These are phyloP conservation scores for Aspergillus texensis DNA, from an alignment of 2,329 filamentous ascomycete species.

Conservation along the genomic window DNA sequence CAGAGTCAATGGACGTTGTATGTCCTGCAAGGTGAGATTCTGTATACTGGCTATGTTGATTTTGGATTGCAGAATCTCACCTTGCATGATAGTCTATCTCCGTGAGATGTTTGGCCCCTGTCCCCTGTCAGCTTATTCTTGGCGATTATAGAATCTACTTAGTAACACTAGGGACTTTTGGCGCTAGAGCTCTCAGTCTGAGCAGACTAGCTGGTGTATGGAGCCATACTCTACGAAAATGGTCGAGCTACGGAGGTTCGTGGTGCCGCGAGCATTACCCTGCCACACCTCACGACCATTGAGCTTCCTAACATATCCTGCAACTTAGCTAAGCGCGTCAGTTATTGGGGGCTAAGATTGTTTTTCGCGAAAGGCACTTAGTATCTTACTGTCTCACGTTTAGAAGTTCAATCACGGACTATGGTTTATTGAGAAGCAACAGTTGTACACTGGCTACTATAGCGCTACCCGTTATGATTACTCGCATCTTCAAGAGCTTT, in stretches of 20 bases:
- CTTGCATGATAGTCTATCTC: neutral
- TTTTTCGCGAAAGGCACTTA: neutral
- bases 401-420: neutral
- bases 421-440: neutral
- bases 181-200: neutral
- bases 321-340: neutral
- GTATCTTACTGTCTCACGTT: neutral
- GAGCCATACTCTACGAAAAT: neutral
- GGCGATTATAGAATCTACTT: neutral
- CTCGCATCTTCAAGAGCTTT: neutral
- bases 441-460: neutral
- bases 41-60: neutral
- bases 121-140: neutral
- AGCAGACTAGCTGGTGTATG: neutral
- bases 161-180: neutral
- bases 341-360: neutral
- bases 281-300: neutral
- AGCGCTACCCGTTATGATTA: neutral
- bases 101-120: neutral
- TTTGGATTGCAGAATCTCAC: neutral
- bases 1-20: neutral
- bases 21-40: neutral
- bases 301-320: neutral
- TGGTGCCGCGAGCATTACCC: neutral
- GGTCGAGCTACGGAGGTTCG: neutral